Evolutionary conservation across 306 rosid genomes (phyloP).

Genomic region (Parietaria judaica): DNA sequence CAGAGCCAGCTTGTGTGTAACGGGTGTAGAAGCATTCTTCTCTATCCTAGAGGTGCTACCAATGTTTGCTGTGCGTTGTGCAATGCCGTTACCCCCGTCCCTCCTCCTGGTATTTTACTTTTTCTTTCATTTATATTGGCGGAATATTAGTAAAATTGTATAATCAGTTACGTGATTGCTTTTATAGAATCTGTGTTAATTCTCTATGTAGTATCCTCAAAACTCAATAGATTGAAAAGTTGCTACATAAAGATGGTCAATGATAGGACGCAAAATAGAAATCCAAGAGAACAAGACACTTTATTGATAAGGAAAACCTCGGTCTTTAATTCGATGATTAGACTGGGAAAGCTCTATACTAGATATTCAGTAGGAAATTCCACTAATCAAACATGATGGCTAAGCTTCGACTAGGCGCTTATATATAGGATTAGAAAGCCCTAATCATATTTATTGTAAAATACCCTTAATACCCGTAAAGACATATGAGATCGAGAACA

Average conservation of each 20-base stretch:
- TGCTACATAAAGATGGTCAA: neutral
- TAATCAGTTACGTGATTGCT: neutral
- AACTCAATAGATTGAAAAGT: neutral
- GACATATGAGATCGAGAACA: too few species aligned
- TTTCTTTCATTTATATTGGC: neutral
- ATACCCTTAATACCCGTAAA: too few species aligned
- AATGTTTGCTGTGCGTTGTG: slow-evolving; percentile 94
- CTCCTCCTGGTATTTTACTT: slow-evolving; percentile 61
- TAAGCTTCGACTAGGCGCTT: too few species aligned
- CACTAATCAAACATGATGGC: too few species aligned
- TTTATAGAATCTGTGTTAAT: neutral
- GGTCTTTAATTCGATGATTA: too few species aligned
- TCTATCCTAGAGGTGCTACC: slow-evolving; percentile 91
- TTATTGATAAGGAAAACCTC: too few species aligned
- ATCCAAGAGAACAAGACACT: too few species aligned
- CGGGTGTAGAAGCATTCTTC: slow-evolving; percentile 86
- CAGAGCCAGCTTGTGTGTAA: slow-evolving; percentile 94
- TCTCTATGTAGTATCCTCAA: neutral
- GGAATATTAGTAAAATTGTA: neutral
- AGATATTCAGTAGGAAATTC: too few species aligned
- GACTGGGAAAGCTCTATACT: too few species aligned
- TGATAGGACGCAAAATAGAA: too few species aligned
- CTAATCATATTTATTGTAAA: too few species aligned
- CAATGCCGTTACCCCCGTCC: slow-evolving; percentile 72
- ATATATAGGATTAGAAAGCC: too few species aligned